Base-by-base conservation (phyloP, 192 early-diverging fungal genomes). In the Spinellus fusiger region DNA sequence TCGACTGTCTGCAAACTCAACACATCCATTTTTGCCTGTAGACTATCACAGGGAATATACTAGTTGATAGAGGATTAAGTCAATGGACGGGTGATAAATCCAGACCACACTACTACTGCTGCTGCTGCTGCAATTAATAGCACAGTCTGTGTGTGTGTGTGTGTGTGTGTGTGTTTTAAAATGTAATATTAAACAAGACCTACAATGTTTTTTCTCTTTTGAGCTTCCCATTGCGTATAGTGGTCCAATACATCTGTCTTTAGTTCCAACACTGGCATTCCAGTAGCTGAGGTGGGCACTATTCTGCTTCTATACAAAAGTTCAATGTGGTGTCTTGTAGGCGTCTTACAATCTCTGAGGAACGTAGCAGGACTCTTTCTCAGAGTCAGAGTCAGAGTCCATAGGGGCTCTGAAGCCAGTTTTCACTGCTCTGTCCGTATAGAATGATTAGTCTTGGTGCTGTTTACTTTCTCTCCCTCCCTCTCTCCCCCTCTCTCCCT, bases 371-470 rank as follows among this genome's bases (percentile, higher is more conserved):
- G 16, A 3, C n/a, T 52, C 59, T 0, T 20, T 9, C 27, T 61
- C 59, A 9, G 49, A 51, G 0, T 40, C 59, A 10, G 59, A 61
- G 37, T 61, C 59, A 7, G 49, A 51, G n/a, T 55, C 54, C 25
- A 3, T 44, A 5, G 40, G 40, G 13, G 10, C 40, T 6, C 3
- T 6, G 40, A 44, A 44, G 15, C 40, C 40, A 44, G 15, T 12
- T 18, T 44, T 44, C 18, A 44, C 18, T 44, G 13, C 40, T 44
- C 18, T 5, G 40, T 12, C 13, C 3, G 18, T 18, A 44, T n/a
- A 2, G 40, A 3, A 12, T n/a, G 40, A 44, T 44, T 44, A 44
- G 40, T 44, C 40, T 12, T 18, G 40, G 40, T 44, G n/a, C n/a
- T n/a, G n/a, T n/a, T n/a, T n/a, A n/a, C n/a, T n/a, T n/a, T n/a